Evolutionary conservation across 2,329 filamentous ascomycete genomes (phyloP).

Genomic region (Fusarium sp.): DNA sequence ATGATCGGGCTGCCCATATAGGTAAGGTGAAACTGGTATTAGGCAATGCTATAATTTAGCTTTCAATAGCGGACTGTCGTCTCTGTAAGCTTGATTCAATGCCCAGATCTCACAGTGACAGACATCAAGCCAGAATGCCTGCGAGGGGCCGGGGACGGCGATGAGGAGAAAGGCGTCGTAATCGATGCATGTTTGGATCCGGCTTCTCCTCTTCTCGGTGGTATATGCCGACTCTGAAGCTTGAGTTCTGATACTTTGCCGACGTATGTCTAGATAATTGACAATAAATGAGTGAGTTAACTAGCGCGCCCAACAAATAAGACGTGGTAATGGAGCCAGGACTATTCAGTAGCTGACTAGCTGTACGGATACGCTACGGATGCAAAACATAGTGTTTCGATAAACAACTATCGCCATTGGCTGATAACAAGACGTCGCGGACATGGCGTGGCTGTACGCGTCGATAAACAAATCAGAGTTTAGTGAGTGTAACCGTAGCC

Average conservation of each 20-base stretch:
- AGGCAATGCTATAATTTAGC: slow-evolving; percentile 2
- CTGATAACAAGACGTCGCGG: slow-evolving; percentile 1
- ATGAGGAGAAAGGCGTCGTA: slow-evolving; percentile 12
- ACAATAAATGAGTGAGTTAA: not conserved
- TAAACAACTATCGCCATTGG: slow-evolving; percentile 5
- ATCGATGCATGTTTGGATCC: slow-evolving; percentile 23
- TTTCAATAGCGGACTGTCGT: slow-evolving; percentile 18
- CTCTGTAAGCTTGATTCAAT: slow-evolving; percentile 6
- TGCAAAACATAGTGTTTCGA: not conserved
- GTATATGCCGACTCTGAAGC: slow-evolving; percentile 11
- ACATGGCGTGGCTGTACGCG: slow-evolving; percentile 25
- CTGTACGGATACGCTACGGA: not conserved
- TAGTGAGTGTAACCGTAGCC: slow-evolving; percentile 20
- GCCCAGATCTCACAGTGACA: slow-evolving; percentile 3
- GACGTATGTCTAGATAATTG: slow-evolving; percentile 2
- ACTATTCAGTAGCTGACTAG: slow-evolving; percentile 6
- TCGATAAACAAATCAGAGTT: slow-evolving; percentile 39
- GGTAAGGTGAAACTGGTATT: slow-evolving; percentile 4
- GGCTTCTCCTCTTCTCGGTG: slow-evolving; percentile 17
- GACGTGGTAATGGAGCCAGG: slow-evolving; percentile 18
- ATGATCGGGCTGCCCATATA: slow-evolving; percentile 1
- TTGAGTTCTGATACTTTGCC: slow-evolving; percentile 18
- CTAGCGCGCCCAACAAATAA: slow-evolving; percentile 30
- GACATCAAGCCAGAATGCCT: slow-evolving; percentile 2
- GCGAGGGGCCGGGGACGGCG: slow-evolving; percentile 8